A percentile compares a stretch with the other conserved stretches of the same genome.
phyloP scores from a whole-genome alignment of 192 early-diverging fungal genomes.

The Backusella macrospora region DNA sequence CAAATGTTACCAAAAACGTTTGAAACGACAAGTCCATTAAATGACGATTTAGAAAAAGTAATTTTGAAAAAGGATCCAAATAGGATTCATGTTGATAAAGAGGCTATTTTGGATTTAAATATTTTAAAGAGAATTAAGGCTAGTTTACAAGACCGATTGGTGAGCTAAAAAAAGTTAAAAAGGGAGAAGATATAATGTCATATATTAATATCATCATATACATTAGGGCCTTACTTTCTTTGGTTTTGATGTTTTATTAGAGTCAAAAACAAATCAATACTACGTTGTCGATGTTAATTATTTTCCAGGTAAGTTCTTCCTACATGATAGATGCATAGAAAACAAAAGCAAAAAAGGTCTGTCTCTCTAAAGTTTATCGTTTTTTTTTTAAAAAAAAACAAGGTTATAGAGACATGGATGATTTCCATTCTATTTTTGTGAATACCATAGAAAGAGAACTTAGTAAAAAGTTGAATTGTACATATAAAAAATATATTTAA shows the following conservation, averaged over 20 bases:
- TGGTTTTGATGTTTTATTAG: conserved; percentile 39
- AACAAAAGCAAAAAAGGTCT: neutral
- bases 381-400: neutral
- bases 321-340: no score
- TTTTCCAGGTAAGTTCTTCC: conserved; percentile 35
- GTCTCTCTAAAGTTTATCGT: neutral
- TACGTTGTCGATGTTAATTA: conserved; percentile 43
- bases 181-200: neutral
- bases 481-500: neutral
- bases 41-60: neutral
- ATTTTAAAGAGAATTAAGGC: conserved; percentile 27
- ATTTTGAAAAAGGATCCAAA: neutral
- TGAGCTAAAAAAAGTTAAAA: no score
- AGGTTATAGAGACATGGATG: conserved; percentile 24
- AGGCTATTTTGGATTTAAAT: conserved; percentile 24
- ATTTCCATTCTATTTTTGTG: conserved; percentile 27
- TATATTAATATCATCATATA: neutral
- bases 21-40: neutral
- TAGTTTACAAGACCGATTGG: conserved; percentile 24
- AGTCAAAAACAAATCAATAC: conserved; percentile 23
- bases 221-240: conserved; percentile 40
- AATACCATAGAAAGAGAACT: conserved; percentile 21
- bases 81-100: conserved; percentile 7
- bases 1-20: conserved; percentile 36
- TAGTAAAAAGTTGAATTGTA: neutral